Evolutionary conservation across 2,329 filamentous ascomycete species (phyloP).

Genomic region (Magnaporthales sp.): DNA sequence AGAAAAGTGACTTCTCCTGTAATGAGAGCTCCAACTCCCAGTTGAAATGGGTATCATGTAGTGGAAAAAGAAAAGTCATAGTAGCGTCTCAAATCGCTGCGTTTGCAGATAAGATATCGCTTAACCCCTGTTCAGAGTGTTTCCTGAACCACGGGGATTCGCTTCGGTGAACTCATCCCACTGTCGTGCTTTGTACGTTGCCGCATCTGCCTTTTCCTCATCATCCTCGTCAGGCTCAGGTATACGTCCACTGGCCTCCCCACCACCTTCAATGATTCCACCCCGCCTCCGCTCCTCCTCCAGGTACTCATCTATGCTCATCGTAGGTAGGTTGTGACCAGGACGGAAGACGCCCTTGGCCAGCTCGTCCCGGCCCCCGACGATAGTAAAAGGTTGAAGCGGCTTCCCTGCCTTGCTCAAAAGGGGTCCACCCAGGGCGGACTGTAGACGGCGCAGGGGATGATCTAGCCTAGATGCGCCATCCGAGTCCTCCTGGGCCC

Average conservation of each 20-base stretch:
- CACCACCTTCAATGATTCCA: constrained; percentile 85
- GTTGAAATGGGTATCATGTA: constrained; percentile 1
- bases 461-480: constrained; percentile 71
- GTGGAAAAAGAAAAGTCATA: background rate
- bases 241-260: constrained; percentile 59
- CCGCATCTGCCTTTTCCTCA: constrained; percentile 74
- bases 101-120: background rate
- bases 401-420: constrained; percentile 75
- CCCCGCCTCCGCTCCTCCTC: constrained; percentile 81
- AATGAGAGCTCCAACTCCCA: background rate
- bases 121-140: constrained; percentile 73
- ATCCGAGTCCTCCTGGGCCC: constrained; percentile 27
- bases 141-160: constrained; percentile 77
- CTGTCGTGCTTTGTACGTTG: constrained; percentile 84
- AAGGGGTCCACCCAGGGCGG: constrained; percentile 51
- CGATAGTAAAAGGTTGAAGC: constrained; percentile 80
- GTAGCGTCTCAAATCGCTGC: background rate
- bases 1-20: background rate
- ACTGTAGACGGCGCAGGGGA: constrained; percentile 42
- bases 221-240: constrained; percentile 84
- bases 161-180: constrained; percentile 95
- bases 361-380: constrained; percentile 67
- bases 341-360: constrained; percentile 77
- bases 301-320: constrained; percentile 96
- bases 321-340: constrained; percentile 89